Conservation (phyloP, 345 rosid species). For the Arabidopsis arenosa region DNA sequence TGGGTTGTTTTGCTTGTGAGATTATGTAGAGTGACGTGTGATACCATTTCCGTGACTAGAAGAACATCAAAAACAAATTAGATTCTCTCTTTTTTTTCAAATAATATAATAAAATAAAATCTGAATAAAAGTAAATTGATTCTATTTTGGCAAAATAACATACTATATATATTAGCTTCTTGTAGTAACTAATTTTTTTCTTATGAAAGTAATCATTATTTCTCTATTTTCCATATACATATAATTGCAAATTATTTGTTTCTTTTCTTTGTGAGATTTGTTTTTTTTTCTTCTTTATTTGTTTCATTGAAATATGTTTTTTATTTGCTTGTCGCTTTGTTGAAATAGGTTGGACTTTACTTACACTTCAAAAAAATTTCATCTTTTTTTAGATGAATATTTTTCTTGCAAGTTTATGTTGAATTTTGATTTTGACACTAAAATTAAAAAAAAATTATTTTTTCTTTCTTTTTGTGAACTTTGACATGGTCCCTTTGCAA, state of each 20-base stretch:
- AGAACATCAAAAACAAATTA: neutral
- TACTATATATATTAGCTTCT: neutral
- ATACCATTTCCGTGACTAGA: neutral
- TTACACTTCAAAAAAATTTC: neutral
- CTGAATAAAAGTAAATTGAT: neutral
- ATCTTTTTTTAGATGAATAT: neutral
- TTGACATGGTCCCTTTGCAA: neutral
- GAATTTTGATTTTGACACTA: neutral
- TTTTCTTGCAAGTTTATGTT: neutral
- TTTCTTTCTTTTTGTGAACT: neutral
- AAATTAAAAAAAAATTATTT: neutral
- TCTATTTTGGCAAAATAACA: constrained; percentile 12
- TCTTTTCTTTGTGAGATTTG: constrained; percentile 4
- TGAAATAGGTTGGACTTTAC: neutral
- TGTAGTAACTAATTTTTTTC: neutral
- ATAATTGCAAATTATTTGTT: constrained; percentile 7
- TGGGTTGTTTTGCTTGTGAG: constrained; percentile 24
- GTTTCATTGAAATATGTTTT: neutral
- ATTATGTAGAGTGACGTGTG: constrained; percentile 1
- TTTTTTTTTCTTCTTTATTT: neutral
- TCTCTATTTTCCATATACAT: neutral
- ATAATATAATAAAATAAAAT: neutral
- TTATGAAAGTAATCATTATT: neutral
- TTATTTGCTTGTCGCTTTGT: neutral
- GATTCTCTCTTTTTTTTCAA: neutral